Evolutionary conservation across 331 rosid genomes (phyloP).

Genomic region (Saraca asoca): DNA sequence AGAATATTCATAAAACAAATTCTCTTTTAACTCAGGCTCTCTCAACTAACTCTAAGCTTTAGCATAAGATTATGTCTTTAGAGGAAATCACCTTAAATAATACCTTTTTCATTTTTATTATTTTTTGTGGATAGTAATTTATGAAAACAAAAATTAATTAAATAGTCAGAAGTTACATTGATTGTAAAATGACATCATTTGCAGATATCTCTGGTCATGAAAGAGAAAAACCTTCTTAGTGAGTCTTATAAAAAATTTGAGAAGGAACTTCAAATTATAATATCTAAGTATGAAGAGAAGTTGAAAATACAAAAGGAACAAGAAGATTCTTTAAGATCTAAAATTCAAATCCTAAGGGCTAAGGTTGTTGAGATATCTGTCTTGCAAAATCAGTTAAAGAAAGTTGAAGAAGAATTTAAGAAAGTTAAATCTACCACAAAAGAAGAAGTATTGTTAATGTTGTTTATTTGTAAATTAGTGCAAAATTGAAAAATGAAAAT

Average conservation of each 20-base stretch:
- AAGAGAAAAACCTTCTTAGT: constrained; percentile 76
- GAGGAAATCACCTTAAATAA: constrained; percentile 52
- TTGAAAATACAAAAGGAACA: constrained; percentile 63
- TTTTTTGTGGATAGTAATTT: neutral
- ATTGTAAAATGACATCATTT: constrained; percentile 29
- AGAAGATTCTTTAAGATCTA: constrained; percentile 59
- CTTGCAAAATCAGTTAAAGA: constrained; percentile 57
- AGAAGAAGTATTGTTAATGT: constrained; percentile 60
- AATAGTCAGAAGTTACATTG: neutral
- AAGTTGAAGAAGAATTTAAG: too few relatives aligned
- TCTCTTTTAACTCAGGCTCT: too few relatives aligned
- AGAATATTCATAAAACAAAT: too few relatives aligned
- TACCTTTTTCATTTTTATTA: neutral
- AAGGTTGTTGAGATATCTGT: constrained; percentile 64
- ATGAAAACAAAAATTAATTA: neutral
- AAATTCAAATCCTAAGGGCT: constrained; percentile 61
- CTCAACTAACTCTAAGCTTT: too few relatives aligned
- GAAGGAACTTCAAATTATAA: constrained; percentile 74
- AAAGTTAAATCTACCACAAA: constrained; percentile 58
- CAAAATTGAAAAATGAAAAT: constrained; percentile 15
- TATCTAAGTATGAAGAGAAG: constrained; percentile 65
- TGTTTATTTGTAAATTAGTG: constrained; percentile 4
- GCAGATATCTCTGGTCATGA: constrained; percentile 73
- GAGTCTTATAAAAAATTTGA: constrained; percentile 69
- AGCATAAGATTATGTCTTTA: too few relatives aligned